phyloP scores from a whole-genome alignment of 2,329 filamentous ascomycete species.

The Botrytis deweyae region DNA sequence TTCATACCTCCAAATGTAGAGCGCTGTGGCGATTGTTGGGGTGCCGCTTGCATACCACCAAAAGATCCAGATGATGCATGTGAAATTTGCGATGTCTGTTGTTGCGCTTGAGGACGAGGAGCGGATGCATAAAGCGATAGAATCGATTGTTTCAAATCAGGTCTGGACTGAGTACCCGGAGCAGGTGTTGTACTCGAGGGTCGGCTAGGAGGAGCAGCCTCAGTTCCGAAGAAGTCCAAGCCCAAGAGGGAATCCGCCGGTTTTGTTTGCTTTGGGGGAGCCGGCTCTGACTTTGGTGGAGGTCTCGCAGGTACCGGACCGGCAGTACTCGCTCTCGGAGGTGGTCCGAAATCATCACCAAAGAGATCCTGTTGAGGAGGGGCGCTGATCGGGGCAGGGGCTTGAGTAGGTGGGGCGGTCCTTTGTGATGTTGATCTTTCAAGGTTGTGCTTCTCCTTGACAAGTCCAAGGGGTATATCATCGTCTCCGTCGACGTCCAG shows the following conservation, averaged over 20 bases:
- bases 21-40: slow-evolving; percentile 47
- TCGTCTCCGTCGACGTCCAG: slow-evolving; percentile 84
- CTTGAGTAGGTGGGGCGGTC: slow-evolving; percentile 33
- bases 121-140: slow-evolving; percentile 87
- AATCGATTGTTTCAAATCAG: slow-evolving; percentile 96
- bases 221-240: slow-evolving; percentile 83
- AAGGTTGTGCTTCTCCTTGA: slow-evolving; percentile 65
- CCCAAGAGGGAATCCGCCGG: slow-evolving; percentile 83
- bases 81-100: slow-evolving; percentile 43
- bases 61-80: slow-evolving; percentile 64
- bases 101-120: slow-evolving; percentile 69
- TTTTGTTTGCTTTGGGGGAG: slow-evolving; percentile 67
- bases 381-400: slow-evolving; percentile 40
- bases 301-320: slow-evolving; percentile 54
- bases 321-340: slow-evolving; percentile 70
- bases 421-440: slow-evolving; percentile 48
- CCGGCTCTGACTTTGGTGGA: slow-evolving; percentile 61
- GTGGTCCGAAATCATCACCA: slow-evolving; percentile 66
- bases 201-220: slow-evolving; percentile 67
- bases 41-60: slow-evolving; percentile 57
- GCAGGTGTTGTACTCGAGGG: slow-evolving; percentile 78
- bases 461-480: slow-evolving; percentile 65
- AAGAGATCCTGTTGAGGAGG: slow-evolving; percentile 74
- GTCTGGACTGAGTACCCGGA: slow-evolving; percentile 67
- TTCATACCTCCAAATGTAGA: slow-evolving; percentile 56